Evolutionary conservation across 78 protist genomes (phyloP).

Genomic region (Tieghemostelium lacteum): DNA sequence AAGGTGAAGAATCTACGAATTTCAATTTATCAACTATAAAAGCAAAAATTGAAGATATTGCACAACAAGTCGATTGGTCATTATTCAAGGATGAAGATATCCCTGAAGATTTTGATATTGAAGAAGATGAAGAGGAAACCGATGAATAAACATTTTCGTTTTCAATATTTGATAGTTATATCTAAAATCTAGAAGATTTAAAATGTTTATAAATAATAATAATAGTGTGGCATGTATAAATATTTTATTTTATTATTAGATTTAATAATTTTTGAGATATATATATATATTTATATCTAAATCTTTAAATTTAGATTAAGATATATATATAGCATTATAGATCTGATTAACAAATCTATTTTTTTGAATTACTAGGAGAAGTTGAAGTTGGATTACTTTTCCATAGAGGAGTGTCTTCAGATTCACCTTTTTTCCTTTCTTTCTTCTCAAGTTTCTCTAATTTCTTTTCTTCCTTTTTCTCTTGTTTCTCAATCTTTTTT

Average conservation of each 20-base stretch:
- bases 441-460: conserved; percentile 19
- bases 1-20: conserved; percentile 55
- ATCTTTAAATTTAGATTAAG: neutral
- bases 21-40: conserved; percentile 21
- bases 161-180: no score
- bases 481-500: conserved; percentile 31
- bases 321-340: neutral
- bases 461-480: conserved; percentile 43
- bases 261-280: conserved; percentile 59
- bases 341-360: conserved; percentile 9
- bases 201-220: no score
- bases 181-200: no score
- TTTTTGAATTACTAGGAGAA: neutral
- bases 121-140: conserved; percentile 49
- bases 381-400: neutral
- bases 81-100: conserved; percentile 44
- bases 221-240: no score
- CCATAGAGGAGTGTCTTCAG: conserved; percentile 6
- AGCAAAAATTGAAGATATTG: conserved; percentile 55
- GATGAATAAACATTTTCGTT: no score
- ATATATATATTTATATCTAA: neutral
- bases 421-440: neutral
- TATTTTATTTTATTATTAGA: neutral
- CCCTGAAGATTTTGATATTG: conserved; percentile 27
- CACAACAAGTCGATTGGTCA: conserved; percentile 66